Percentiles rank a stretch among this genome's conserved stretches.
Conservation (phyloP, 2,329 filamentous ascomycete genomes). For the Pyrenochaeta sp. region DNA sequence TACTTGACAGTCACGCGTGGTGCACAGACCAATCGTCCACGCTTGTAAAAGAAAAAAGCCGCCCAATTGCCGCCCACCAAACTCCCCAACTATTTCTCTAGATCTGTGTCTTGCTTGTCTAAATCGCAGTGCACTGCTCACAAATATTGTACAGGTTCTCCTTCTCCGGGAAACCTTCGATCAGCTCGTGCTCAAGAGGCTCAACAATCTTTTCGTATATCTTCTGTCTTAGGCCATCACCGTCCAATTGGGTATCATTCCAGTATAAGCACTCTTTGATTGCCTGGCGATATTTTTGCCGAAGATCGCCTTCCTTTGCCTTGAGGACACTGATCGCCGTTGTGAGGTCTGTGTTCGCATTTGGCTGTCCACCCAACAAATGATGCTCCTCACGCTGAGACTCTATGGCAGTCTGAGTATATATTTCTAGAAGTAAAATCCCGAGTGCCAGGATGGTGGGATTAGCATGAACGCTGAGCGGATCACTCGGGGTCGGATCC, state of each 20-base stretch:
- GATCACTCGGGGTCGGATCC: neutral
- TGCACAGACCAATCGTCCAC: too few species aligned
- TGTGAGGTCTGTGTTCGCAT: neutral
- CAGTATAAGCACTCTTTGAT: neutral
- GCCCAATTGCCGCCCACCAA: too few species aligned
- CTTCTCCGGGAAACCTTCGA: neutral
- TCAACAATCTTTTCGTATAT: conserved; percentile 1
- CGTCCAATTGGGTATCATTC: neutral
- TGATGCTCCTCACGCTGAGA: neutral
- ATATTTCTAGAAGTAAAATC: neutral
- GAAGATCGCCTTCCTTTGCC: neutral
- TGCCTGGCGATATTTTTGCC: neutral
- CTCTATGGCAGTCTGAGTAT: neutral
- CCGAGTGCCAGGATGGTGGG: neutral
- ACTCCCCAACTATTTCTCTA: too few species aligned
- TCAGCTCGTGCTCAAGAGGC: neutral
- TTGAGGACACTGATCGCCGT: neutral
- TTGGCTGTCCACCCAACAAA: neutral
- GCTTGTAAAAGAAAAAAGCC: too few species aligned
- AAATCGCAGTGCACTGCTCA: neutral
- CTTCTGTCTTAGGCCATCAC: neutral
- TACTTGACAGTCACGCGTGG: too few species aligned
- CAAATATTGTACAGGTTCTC: too few species aligned
- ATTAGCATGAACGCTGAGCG: neutral
- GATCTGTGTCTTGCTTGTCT: too few species aligned